Percentiles rank a stretch among this genome's conserved stretches.
Conservation (phyloP, 202 grass and related monocot species). For the Musa balbisiana region DNA sequence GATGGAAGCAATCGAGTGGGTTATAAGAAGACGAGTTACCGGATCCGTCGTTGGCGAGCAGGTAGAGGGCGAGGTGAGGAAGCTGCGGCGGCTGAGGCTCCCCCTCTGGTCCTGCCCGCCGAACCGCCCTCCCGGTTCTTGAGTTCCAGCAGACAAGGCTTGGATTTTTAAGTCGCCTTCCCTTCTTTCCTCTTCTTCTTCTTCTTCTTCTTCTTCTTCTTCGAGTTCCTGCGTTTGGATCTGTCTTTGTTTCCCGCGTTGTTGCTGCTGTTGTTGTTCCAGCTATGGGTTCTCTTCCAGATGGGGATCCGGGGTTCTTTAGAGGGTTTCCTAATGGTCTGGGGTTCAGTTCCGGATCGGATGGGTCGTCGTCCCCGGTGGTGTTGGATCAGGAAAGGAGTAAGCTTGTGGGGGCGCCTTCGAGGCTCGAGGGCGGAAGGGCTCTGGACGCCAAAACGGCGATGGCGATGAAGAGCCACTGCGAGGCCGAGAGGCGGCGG, state of each 20-base stretch:
- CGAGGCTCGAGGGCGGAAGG: conserved; percentile 3
- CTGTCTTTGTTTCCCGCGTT: no score
- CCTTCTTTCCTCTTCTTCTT: no score
- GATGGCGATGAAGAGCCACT: conserved; percentile 73
- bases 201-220: neutral
- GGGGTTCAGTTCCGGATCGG: conserved; percentile 2
- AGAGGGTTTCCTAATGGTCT: neutral
- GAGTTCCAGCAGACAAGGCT: conserved; percentile 19
- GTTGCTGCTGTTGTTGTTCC: neutral
- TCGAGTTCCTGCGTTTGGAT: no score
- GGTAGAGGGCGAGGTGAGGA: conserved; percentile 42
- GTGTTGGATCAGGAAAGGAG: conserved; percentile 24
- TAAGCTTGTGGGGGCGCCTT: conserved; percentile 4
- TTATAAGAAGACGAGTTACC: conserved; percentile 16
- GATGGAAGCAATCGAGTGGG: conserved; percentile 43
- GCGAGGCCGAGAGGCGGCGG: conserved; percentile 84
- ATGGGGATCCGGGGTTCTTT: conserved; percentile 1
- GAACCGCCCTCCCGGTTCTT: conserved; percentile 75
- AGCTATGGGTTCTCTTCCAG: conserved; percentile 31
- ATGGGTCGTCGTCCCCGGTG: neutral
- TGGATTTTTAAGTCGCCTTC: neutral
- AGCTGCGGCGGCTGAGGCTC: conserved; percentile 42
- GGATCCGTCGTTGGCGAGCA: conserved; percentile 21
- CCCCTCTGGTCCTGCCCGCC: conserved; percentile 74
- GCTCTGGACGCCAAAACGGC: conserved; percentile 38